A percentile compares a stretch with the other conserved stretches of the same genome.
Evolutionary conservation across 805 yeast species (phyloP).

Genomic region (Lipomyces yamadae): DNA sequence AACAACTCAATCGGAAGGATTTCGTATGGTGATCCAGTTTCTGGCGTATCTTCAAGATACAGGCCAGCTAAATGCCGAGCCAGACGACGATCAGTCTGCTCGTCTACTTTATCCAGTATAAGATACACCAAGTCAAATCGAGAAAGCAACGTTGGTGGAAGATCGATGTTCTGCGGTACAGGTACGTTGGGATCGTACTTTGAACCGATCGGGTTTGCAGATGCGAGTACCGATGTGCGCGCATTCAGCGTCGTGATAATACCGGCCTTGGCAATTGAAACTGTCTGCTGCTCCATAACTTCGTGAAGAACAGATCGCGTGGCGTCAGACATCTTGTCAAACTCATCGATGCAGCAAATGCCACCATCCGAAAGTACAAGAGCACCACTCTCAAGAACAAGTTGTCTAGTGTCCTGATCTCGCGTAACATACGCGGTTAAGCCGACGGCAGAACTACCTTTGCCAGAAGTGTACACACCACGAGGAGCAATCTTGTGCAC

Average conservation of each 20-base stretch:
- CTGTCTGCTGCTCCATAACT: constrained; percentile 99
- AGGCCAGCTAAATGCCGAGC: constrained; percentile 89
- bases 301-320: constrained; percentile 95
- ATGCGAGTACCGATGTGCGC: constrained; percentile 91
- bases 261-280: constrained; percentile 97
- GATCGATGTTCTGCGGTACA: constrained; percentile 91
- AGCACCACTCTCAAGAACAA: constrained; percentile 95
- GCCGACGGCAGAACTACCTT: constrained; percentile 99
- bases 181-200: constrained; percentile 94
- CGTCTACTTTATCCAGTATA: constrained; percentile 91
- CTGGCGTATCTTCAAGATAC: constrained; percentile 87
- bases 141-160: constrained; percentile 94
- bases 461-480: constrained; percentile 97
- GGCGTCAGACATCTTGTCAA: constrained; percentile 94
- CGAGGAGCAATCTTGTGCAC: constrained; percentile 98
- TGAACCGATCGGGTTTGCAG: constrained; percentile 96
- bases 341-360: constrained; percentile 97
- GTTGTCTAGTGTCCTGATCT: constrained; percentile 89
- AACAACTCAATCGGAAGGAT: constrained; percentile 84
- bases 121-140: constrained; percentile 94
- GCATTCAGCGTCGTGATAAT: constrained; percentile 96
- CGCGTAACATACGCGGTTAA: constrained; percentile 95
- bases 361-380: constrained; percentile 96
- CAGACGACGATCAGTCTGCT: constrained; percentile 76
- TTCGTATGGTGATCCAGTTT: constrained; percentile 67